Evolutionary conservation across 2,329 filamentous ascomycete species (phyloP), one percentile per base, ranked within the genome.

Genomic region (Catunica adiposa): DNA sequence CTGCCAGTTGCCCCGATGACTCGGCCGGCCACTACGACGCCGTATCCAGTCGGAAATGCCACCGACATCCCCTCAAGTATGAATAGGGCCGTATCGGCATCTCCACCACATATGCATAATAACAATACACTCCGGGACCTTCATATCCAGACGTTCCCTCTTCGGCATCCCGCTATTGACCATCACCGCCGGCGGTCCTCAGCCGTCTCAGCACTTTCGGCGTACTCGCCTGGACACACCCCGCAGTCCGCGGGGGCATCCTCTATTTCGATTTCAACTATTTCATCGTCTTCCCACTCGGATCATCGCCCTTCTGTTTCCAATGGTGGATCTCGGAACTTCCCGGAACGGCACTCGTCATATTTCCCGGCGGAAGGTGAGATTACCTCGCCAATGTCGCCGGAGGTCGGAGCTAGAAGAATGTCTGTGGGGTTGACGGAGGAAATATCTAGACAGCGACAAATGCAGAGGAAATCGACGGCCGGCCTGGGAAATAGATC

Each of bases 151-250:
- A 9, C 22, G 15, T 37, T 40, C 23, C 31, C 40, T 44, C n/a
- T 17, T 2, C 3, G 31, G n/a, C 8, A 26, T 22, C 22, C 25
- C 17, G 50, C 22, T 9, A 38, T 38, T 23, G 15, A 37, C 25
- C 23, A 54, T 23, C 15, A 48, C 23, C 53, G 17, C 14, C 53
- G 53, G 15, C 40, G 25, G n/a, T 47, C 40, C 22, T 54, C 42
- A n/a, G 42, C 15, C 22, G 53, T 54, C n/a, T 54, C 26, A 11
- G 40, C 53, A 7, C 20, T 48, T 6, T 54, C 53, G 7, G 9
- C 53, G 6, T 25, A 26, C 3, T 34, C 40, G 1, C 26, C 26
- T 20, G 42, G 38, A 2, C 29, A 5, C 29, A 34, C 11, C 5
- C 37, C 38, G 6, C 37, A 17, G 8, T 53, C 42, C 22, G 44